Evolutionary conservation across 140 eudicot species (phyloP), one percentile per base, ranked within the genome.

Genomic region (Bidens hawaiensis): DNA sequence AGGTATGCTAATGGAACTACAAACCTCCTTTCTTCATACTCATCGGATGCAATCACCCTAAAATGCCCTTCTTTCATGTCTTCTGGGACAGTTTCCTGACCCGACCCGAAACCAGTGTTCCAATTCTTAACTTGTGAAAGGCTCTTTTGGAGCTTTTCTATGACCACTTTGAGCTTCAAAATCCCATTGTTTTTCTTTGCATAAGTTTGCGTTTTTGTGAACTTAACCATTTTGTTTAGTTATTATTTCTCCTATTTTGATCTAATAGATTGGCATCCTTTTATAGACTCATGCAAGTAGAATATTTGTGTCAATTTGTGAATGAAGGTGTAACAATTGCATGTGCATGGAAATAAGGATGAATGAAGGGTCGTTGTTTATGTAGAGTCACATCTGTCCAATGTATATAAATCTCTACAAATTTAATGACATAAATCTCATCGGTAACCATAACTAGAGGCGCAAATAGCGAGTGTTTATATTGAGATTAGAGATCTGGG

Each of bases 51-150:
- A 26, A 83, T 71, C 52, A 89, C 97, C 0, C 86, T 85, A 69
- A 85, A 89, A 58, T 89, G 93, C 3, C 93, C 97, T 62, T 89
- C 87, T 68, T 89, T 89, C 7, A 89, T 88, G 16, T 85, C 90
- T n/a, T 82, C 68, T 0, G 90, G 94, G 0, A 89, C 85, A 12
- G 68, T 88, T 23, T 81, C 73, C 0, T 84, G 91, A 24, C 78
- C 64, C 19, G 42, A 10, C 17, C 28, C 68, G 13, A 16, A 3
- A 34, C 19, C 53, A 6, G 21, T 16, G 27, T 58, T 66, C 6
- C 54, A 34, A 46, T 79, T 83, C 65, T 76, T 81, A 53, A 80
- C 85, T 52, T 69, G 62, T 4, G 53, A 30, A 67, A 87, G 78
- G 68, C 97, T 57, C 78, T 58, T 89, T 69, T 80, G 95, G 3